A percentile compares a stretch with the other conserved stretches of the same genome.
Evolutionary conservation across 441 rosid species (phyloP).

Genomic region (Isatis lusitanica): DNA sequence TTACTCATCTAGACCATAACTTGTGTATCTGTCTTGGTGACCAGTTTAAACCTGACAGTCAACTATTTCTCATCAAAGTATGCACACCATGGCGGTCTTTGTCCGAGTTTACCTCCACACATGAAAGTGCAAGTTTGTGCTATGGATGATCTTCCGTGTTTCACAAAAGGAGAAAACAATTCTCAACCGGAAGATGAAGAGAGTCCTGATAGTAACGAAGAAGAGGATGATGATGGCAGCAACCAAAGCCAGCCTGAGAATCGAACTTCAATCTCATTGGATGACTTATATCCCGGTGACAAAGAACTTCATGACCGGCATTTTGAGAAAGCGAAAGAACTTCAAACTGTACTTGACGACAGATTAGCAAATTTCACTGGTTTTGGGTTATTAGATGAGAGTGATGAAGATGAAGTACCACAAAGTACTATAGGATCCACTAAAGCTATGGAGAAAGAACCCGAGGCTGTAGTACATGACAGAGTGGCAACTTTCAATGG

Average conservation of each 20-base stretch:
- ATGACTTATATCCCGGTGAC: conserved; percentile 10
- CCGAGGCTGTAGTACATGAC: conserved; percentile 20
- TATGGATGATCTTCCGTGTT: conserved; percentile 78
- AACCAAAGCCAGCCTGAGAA: conserved; percentile 32
- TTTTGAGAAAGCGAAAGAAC: conserved; percentile 28
- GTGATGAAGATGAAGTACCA: conserved; percentile 3
- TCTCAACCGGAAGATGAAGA: conserved; percentile 35
- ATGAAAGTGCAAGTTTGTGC: conserved; percentile 65
- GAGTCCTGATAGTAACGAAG: conserved; percentile 36
- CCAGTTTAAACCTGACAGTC: conserved; percentile 67
- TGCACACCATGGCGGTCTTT: conserved; percentile 49
- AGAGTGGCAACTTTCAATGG: conserved; percentile 23
- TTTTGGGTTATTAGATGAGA: conserved; percentile 29
- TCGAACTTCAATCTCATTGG: not conserved
- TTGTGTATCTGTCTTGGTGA: conserved; percentile 13
- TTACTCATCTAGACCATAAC: not conserved
- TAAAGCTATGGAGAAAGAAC: conserved; percentile 16
- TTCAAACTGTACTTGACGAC: conserved; percentile 21
- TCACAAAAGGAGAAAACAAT: conserved; percentile 31
- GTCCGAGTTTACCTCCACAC: conserved; percentile 63
- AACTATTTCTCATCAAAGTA: conserved; percentile 86
- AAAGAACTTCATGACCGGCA: conserved; percentile 8
- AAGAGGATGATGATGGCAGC: conserved; percentile 22
- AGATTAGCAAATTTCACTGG: conserved; percentile 25
- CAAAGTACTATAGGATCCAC: not conserved